phyloP scores from a whole-genome alignment of 768 basidiomycete species.

The Trametes punicea region DNA sequence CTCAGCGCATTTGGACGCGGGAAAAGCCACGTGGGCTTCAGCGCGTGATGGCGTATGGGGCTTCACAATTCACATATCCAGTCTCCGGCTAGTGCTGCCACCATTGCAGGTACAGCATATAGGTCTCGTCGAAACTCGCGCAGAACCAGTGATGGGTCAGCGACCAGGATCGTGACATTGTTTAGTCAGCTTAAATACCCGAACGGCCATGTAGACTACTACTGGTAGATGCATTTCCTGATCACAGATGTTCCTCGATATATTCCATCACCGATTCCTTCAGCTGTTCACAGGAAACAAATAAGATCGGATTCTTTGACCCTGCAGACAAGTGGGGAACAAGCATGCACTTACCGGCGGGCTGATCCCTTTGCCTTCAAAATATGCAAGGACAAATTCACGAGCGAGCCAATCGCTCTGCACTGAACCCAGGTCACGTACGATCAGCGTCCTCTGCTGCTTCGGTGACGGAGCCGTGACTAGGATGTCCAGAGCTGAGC shows the following conservation, averaged over 20 bases:
- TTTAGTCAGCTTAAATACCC: too few species aligned
- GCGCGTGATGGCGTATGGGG: too few species aligned
- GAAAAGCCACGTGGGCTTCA: constrained; percentile 5
- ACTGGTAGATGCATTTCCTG: not conserved
- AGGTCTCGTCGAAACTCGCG: too few species aligned
- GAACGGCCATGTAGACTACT: too few species aligned
- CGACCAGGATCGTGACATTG: too few species aligned
- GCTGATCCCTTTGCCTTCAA: constrained; percentile 67
- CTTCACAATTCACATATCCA: too few species aligned
- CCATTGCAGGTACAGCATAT: too few species aligned
- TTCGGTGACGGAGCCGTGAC: constrained; percentile 54
- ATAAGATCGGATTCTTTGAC: not conserved
- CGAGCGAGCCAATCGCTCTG: constrained; percentile 73
- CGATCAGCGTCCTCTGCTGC: constrained; percentile 52
- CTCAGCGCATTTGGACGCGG: constrained; percentile 6
- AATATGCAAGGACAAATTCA: constrained; percentile 72
- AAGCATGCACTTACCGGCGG: constrained; percentile 53
- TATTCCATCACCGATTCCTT: constrained; percentile 47
- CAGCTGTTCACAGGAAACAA: too few species aligned
- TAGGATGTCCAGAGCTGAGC: constrained; percentile 65
- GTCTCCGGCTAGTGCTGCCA: too few species aligned
- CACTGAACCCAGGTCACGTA: constrained; percentile 70
- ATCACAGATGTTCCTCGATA: constrained; percentile 12
- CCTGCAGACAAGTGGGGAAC: not conserved
- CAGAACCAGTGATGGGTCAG: too few species aligned